Base-by-base conservation (phyloP, 2,329 filamentous ascomycete species). In the Pseudocercospora fijiensis region DNA sequence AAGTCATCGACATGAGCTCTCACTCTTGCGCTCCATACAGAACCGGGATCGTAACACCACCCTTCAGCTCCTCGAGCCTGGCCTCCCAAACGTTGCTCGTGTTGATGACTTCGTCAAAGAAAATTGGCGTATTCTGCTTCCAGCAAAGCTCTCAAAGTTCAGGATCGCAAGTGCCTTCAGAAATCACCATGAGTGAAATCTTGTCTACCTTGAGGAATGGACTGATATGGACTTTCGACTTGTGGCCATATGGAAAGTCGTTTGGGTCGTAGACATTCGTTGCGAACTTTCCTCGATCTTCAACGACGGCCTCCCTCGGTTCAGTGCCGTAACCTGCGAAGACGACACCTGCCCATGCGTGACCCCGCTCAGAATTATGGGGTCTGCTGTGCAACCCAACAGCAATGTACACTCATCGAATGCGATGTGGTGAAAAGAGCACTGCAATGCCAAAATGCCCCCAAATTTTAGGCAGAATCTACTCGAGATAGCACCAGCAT, bases 1-100 rank as follows among this genome's bases (percentile, higher is more conserved):
- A 63, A 63, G 18, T 49, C 56, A 51, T 59, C 61, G 18, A 63
- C 47, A 58, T 63, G 57, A 28, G 43, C 20, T 49, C 20, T 41
- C 27, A 63, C 10, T 63, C 61, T 22, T 53, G 49, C 51, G 57
- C 28, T 1, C 43, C 61, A 52, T 55, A 63, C 55, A 63, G 24
- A 3, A 63, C 56, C 13, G 61, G 61, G 41, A 63, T 59, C 20
- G 43, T 22, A 16, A 63, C 61, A 24, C 26, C 56, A 9, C 45
- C 61, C 27, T 59, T 58, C 4, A 55, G 52, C 22, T 28, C 57
- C 8, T 45, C 61, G 16, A 22, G 37, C 18, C 51, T 58, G 8
- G 58, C 55, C 9, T 20, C 24, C 47, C 56, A 63, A 33, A 57
- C 30, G 4, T 49, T 52, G 3, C 24, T 26, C 51, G 60, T 55